Base-by-base conservation (phyloP, 495 filamentous ascomycete species). In the Neurospora sp. region DNA sequence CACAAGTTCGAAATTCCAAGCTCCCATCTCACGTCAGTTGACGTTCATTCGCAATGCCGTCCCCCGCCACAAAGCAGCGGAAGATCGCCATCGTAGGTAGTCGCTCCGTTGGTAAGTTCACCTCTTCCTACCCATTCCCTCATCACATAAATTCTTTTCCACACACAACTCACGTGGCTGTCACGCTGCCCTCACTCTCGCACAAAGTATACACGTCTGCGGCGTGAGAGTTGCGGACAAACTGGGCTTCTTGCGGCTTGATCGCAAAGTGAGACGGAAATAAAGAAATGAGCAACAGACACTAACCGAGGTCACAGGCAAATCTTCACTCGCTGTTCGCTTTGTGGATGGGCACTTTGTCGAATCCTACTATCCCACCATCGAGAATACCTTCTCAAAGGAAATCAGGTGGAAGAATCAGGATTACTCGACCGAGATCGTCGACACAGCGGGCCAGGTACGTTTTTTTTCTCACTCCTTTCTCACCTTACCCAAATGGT, bases 81-180 rank as follows among this genome's bases (percentile, higher is more conserved):
- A 99, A 99, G 86, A 95, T 99, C 81, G 96, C 96, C 78, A 94
- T 99, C 79, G 96, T 98, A 48, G 96, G 96, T 83, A 97, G 93
- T 84, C 92, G 96, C 77, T 96, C 96, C 74, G 96, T 99, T 79
- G 96, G 96, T 97, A 89, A 71, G 92, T 75, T 27, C 27, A 80
- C 70, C 40, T 54, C 46, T 41, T 72, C 9, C n/a, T 73, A 39
- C 69, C 39, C 69, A 73, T 37, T 35, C 46, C 69, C 27, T 69
- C 73, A 73, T 69, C 48, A 18, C 9, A 46, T 2, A 3, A 20
- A 11, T n/a, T 73, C 66, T 66, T 39, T 54, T 37, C 66, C 48
- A 72, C 59, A 72, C 38, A 18, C 59, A 38, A 38, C 20, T 39
- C 23, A 42, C 31, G 72, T 39, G 70, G 70, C 69, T 73, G 46